phyloP scores from a whole-genome alignment of 2,329 filamentous ascomycete genomes.

The Pseudocercospora fuligena region DNA sequence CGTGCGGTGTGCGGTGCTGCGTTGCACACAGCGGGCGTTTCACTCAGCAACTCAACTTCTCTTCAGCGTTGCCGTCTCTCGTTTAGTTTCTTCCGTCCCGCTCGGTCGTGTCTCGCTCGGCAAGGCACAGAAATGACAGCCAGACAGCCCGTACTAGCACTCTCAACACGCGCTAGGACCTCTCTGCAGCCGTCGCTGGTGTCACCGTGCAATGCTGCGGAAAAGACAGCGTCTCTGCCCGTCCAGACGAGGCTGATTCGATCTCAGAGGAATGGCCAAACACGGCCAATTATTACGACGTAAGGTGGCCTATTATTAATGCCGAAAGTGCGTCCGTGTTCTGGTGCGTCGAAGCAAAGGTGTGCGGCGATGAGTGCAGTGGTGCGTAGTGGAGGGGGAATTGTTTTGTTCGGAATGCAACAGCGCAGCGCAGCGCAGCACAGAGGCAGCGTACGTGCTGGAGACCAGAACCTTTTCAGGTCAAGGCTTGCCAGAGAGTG shows the following conservation, averaged over 20 bases:
- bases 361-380: not conserved
- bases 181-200: not conserved
- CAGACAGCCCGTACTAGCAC: not conserved
- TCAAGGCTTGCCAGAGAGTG: not conserved
- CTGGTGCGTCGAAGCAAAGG: not conserved
- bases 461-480: conserved; percentile 3
- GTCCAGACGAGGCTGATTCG: conserved; percentile 2
- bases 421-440: not conserved
- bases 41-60: not conserved
- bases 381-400: not conserved
- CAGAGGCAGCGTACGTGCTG: not conserved
- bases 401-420: not conserved
- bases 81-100: not conserved
- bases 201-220: not conserved
- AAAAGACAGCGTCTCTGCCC: not conserved
- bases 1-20: conserved; percentile 2
- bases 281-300: not conserved
- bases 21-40: not conserved
- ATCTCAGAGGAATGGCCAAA: not conserved
- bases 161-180: not conserved
- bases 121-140: conserved; percentile 4
- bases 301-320: not conserved
- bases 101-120: not conserved
- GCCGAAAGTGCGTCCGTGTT: not conserved
- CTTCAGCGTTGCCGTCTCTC: not conserved